These are phyloP conservation scores for Geotrichum bryndzae DNA, from an alignment of 1,139 yeast species.

Conservation along the genomic window DNA sequence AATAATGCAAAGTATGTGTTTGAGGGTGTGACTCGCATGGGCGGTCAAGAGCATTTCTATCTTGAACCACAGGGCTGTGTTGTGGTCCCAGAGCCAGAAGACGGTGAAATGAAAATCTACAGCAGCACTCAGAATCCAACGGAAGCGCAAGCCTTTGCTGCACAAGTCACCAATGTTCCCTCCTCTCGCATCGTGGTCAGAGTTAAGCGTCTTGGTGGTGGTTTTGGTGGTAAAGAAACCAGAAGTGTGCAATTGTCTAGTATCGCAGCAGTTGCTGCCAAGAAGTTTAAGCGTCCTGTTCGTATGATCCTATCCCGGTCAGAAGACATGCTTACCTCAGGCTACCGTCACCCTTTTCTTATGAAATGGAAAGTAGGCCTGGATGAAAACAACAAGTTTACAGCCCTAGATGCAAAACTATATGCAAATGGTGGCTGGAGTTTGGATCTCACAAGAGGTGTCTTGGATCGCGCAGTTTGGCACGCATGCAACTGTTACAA, in stretches of 20 bases:
- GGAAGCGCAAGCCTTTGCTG: slow-evolving; percentile 40
- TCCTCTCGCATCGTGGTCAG: slow-evolving; percentile 38
- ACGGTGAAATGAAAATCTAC: slow-evolving; percentile 41
- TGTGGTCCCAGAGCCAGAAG: slow-evolving; percentile 41
- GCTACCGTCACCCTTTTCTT: slow-evolving; percentile 44
- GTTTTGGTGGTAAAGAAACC: slow-evolving; percentile 57
- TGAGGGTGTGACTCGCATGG: slow-evolving; percentile 39
- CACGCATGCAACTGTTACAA: slow-evolving; percentile 42
- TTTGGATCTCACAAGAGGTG: slow-evolving; percentile 44
- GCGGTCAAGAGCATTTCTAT: slow-evolving; percentile 46
- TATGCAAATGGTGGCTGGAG: slow-evolving; percentile 46
- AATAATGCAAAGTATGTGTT: slow-evolving; percentile 34
- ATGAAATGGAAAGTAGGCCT: slow-evolving; percentile 41
- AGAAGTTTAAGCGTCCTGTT: slow-evolving; percentile 39
- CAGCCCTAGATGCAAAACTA: slow-evolving; percentile 36
- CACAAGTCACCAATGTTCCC: slow-evolving; percentile 40
- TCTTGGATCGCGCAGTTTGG: slow-evolving; percentile 41
- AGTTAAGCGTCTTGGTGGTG: slow-evolving; percentile 54
- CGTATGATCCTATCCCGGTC: slow-evolving; percentile 38
- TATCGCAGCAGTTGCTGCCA: slow-evolving; percentile 53
- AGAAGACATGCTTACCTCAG: slow-evolving; percentile 43
- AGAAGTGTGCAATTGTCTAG: slow-evolving; percentile 40
- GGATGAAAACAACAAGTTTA: slow-evolving; percentile 39
- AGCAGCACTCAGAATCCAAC: slow-evolving; percentile 42
- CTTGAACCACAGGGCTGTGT: slow-evolving; percentile 43